Evolutionary conservation across 495 filamentous ascomycete species (phyloP).

Genomic region (Pseudomonodictys pantanalensis): DNA sequence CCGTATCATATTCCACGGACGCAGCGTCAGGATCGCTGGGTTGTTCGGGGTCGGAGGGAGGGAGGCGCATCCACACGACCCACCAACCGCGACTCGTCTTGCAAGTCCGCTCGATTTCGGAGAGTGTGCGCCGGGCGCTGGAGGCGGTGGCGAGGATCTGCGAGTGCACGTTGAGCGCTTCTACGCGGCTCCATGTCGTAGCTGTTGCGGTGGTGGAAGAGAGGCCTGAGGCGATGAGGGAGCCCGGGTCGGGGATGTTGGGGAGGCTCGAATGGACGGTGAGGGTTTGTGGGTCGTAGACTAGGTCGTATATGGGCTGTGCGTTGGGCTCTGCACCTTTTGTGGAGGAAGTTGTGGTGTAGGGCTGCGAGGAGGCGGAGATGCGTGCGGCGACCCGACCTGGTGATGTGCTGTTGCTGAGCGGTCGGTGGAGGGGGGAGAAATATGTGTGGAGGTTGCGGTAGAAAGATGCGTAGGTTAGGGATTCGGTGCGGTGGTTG

Average conservation of each 20-base stretch:
- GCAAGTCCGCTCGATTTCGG: conserved; percentile 77
- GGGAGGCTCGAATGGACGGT: conserved; percentile 83
- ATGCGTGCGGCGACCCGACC: conserved; percentile 51
- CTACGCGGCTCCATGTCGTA: conserved; percentile 65
- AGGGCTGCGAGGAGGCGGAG: conserved; percentile 35
- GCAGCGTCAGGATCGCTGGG: conserved; percentile 5
- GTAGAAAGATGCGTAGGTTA: conserved; percentile 71
- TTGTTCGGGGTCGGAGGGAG: conserved; percentile 40
- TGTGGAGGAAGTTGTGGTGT: conserved; percentile 33
- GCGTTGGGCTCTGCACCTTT: conserved; percentile 33
- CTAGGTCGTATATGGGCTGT: conserved; percentile 72
- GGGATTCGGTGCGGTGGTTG: conserved; percentile 61
- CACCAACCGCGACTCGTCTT: conserved; percentile 95
- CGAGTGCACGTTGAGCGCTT: conserved; percentile 87
- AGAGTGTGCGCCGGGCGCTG: conserved; percentile 51
- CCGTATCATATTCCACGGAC: conserved; percentile 15
- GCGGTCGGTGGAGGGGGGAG: conserved; percentile 67
- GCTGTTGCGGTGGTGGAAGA: background rate
- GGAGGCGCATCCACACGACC: conserved; percentile 85
- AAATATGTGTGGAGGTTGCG: conserved; percentile 79
- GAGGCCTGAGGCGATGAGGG: conserved; percentile 34
- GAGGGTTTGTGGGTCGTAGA: conserved; percentile 75
- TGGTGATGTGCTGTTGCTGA: conserved; percentile 64
- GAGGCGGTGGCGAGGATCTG: conserved; percentile 75
- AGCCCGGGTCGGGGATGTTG: conserved; percentile 72